Conservation (phyloP, 1,284 basidiomycete genomes). For the Xanthoconium separans region DNA sequence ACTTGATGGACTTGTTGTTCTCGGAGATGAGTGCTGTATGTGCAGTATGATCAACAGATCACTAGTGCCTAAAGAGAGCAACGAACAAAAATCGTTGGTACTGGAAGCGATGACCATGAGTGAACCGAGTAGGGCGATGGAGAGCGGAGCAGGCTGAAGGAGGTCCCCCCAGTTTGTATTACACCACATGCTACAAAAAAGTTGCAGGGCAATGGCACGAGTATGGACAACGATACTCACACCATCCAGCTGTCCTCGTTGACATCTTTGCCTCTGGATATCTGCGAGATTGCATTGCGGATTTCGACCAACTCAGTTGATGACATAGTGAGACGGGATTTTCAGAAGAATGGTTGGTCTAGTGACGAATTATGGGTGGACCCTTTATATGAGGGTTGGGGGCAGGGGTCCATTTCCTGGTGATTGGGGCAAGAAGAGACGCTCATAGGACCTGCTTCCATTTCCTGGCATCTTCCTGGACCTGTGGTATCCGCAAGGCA, state of each 20-base stretch:
- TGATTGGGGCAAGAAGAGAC: neutral
- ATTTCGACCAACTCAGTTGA: conserved; percentile 13
- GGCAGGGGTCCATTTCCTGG: no score
- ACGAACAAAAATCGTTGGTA: conserved; percentile 18
- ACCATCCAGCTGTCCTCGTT: conserved; percentile 26
- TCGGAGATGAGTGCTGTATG: conserved; percentile 13
- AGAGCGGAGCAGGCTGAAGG: conserved; percentile 22
- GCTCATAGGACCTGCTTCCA: conserved; percentile 1
- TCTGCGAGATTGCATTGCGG: conserved; percentile 15
- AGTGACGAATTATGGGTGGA: no score
- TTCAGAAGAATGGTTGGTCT: no score
- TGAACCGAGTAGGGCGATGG: conserved; percentile 21
- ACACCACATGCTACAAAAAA: conserved; percentile 16
- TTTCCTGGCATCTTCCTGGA: neutral
- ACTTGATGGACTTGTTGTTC: neutral
- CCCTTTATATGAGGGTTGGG: neutral
- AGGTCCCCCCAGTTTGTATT: conserved; percentile 23
- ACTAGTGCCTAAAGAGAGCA: no score
- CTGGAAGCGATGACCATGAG: conserved; percentile 25
- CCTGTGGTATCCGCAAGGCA: neutral
- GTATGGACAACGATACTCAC: conserved; percentile 3
- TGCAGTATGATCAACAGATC: neutral
- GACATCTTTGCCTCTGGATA: conserved; percentile 21
- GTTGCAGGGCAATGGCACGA: no score
- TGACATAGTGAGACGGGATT: conserved; percentile 6